These are phyloP conservation scores for Lactuca saligna DNA, from an alignment of 129 eudicot species.

Conservation along the genomic window DNA sequence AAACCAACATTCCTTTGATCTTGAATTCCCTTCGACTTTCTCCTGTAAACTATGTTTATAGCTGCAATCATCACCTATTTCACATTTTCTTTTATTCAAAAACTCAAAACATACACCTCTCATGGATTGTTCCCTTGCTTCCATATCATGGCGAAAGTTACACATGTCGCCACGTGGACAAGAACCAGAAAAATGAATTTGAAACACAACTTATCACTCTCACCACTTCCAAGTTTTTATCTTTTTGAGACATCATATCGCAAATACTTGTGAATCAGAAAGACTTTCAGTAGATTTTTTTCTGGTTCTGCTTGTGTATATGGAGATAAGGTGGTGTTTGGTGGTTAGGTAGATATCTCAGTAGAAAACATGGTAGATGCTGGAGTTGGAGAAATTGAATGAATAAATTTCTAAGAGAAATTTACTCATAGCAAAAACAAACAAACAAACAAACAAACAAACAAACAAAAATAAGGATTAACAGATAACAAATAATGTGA, in stretches of 20 bases:
- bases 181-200: slow-evolving; percentile 76
- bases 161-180: slow-evolving; percentile 87
- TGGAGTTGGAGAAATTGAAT: slow-evolving; percentile 97
- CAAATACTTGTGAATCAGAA: slow-evolving; percentile 84
- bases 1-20: slow-evolving; percentile 98
- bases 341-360: slow-evolving; percentile 67
- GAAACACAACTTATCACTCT: slow-evolving; percentile 65
- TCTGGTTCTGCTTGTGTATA: slow-evolving; percentile 36
- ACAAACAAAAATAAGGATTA: background rate
- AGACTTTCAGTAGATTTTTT: slow-evolving; percentile 53
- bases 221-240: slow-evolving; percentile 71
- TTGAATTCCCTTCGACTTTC: slow-evolving; percentile 46
- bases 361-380: slow-evolving; percentile 82
- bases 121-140: slow-evolving; percentile 93
- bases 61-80: slow-evolving; percentile 82
- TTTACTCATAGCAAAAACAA: background rate
- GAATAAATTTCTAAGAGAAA: slow-evolving; percentile 80
- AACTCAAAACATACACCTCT: too few relatives aligned
- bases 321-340: slow-evolving; percentile 83
- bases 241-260: slow-evolving; percentile 92
- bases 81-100: slow-evolving; percentile 93
- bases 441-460: too few relatives aligned
- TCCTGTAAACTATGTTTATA: slow-evolving; percentile 81
- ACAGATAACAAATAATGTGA: slow-evolving; percentile 3
- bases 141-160: slow-evolving; percentile 78